Conservation (phyloP, 106 monocot genomes). For the Acanthochlamys bracteata region DNA sequence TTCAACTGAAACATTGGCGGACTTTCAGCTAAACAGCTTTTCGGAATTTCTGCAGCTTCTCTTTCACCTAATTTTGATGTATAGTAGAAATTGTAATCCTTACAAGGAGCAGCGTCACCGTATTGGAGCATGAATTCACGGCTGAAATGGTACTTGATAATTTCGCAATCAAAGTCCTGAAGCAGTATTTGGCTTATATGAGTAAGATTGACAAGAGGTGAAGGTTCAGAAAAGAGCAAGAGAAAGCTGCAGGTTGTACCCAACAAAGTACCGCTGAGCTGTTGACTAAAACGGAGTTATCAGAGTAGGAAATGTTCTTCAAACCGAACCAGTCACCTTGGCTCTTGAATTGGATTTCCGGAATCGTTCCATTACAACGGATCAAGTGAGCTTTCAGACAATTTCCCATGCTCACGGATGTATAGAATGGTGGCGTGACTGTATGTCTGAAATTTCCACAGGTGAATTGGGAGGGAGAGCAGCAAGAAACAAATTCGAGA, state of each 20-base stretch:
- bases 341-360: not conserved
- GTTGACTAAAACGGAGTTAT: not conserved
- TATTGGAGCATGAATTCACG: not conserved
- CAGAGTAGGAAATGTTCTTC: constrained; percentile 1
- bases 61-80: not conserved
- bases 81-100: constrained; percentile 1
- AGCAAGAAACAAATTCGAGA: not conserved
- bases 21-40: not conserved
- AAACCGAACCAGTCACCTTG: not conserved
- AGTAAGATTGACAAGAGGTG: not conserved
- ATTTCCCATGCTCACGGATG: not conserved
- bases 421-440: not conserved
- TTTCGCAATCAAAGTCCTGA: not conserved
- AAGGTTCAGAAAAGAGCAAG: not conserved
- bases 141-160: not conserved
- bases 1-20: not conserved
- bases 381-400: not conserved
- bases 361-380: not conserved
- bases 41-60: too few relatives aligned
- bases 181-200: not conserved
- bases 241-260: not conserved
- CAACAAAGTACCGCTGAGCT: not conserved
- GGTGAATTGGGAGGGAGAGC: not conserved
- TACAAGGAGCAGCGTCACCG: not conserved
- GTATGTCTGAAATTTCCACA: not conserved